Evolutionary conservation across 1,284 basidiomycete species (phyloP), one percentile per base, ranked within the genome.

Genomic region (Austropuccinia psidii): DNA sequence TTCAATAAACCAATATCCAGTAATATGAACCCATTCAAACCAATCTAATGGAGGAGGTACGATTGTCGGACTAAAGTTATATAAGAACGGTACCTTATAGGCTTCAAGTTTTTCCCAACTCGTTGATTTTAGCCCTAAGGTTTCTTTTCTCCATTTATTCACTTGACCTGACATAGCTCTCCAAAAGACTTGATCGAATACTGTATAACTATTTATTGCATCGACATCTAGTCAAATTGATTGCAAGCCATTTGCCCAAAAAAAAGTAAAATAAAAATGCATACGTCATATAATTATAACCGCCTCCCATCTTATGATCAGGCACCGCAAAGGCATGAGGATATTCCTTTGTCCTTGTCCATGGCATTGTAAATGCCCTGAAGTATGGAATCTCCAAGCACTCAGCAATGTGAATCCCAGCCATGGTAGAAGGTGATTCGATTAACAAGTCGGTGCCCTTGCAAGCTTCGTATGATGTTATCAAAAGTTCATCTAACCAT

Each of bases 161-260:
- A 98, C 89, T 80, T 98, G 95, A 1, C 90, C 89, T 1, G 94
- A 85, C 52, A 88, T 95, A 8, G 90, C 93, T 66, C 90, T 86
- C 95, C 95, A 98, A 82, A 98, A 96, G 43, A 98, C 90, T 83
- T 97, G 93, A 80, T 98, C 95, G 79, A 98, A 98, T 85, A 93
- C 87, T 73, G 91, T 90, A 80, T 91, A 92, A 4, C 90, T 88
- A 88, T 90, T 62, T 8, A 74, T 65, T 39, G 35, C 31, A 21
- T 33, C 17, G 21, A 82, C n/a, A 77, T 78, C 0, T 79, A 79
- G 7, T 31, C 55, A 21, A 35, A 11, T 39, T n/a, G 31, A 31
- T 9, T 37, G 19, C 41, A 17, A 15, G 19, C n/a, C n/a, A n/a
- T n/a, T n/a, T n/a, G n/a, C n/a, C n/a, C n/a, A n/a, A n/a, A n/a